Percentiles rank a stretch among this genome's conserved stretches.
These are phyloP conservation scores for Xylariaceae sp. DNA, from an alignment of 2,329 filamentous ascomycete genomes.

Conservation along the genomic window DNA sequence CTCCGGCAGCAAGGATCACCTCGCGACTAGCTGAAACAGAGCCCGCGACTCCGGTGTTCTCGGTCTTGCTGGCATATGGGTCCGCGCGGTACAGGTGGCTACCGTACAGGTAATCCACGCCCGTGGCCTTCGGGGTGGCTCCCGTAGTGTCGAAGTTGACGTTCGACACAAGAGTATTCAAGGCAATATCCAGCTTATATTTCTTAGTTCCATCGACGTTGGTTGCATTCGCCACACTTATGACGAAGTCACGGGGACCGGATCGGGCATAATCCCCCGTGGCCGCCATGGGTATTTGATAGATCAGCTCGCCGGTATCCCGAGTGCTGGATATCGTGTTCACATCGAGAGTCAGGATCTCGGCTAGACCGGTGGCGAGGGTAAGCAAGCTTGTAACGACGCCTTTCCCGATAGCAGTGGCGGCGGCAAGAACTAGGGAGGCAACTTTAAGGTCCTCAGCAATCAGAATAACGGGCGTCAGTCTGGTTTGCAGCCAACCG, in stretches of 20 bases:
- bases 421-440: slow-evolving; percentile 41
- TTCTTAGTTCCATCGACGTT: slow-evolving; percentile 33
- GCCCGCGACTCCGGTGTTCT: slow-evolving; percentile 5
- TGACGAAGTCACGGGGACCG: slow-evolving; percentile 47
- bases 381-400: slow-evolving; percentile 33
- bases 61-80: slow-evolving; percentile 1
- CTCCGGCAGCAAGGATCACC: slow-evolving; percentile 46
- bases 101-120: slow-evolving; percentile 20
- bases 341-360: slow-evolving; percentile 40
- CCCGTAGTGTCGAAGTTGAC: slow-evolving; percentile 17
- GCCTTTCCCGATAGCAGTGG: slow-evolving; percentile 39
- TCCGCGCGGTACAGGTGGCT: slow-evolving; percentile 21
- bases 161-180: slow-evolving; percentile 25
- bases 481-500: slow-evolving; percentile 36
- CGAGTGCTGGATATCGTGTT: slow-evolving; percentile 39
- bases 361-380: slow-evolving; percentile 14
- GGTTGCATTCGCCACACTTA: slow-evolving; percentile 38
- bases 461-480: slow-evolving; percentile 3
- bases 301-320: slow-evolving; percentile 41
- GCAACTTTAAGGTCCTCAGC: slow-evolving; percentile 29
- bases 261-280: slow-evolving; percentile 37
- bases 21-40: slow-evolving; percentile 36
- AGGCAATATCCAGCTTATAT: slow-evolving; percentile 39
- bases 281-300: slow-evolving; percentile 47
- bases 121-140: slow-evolving; percentile 14